Evolutionary conservation across 768 basidiomycete species (phyloP).

Genomic region (Exsudoporus frostii): DNA sequence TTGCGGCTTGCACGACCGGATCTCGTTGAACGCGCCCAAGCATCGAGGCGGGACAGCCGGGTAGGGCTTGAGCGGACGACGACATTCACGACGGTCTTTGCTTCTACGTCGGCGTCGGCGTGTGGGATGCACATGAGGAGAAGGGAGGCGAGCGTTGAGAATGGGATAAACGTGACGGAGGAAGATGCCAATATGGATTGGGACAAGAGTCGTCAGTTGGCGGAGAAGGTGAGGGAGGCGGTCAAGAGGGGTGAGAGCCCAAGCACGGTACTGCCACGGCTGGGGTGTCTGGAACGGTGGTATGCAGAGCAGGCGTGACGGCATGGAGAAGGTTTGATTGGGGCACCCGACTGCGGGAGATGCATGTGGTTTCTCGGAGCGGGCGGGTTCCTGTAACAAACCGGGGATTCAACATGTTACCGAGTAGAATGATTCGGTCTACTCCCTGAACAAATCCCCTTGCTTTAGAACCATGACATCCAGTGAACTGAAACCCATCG

Average conservation of each 20-base stretch:
- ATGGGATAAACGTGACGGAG: background rate
- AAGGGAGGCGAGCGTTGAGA: no score
- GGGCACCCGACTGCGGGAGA: background rate
- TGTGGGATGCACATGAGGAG: background rate
- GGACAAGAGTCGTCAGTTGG: constrained; percentile 26
- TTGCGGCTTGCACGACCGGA: constrained; percentile 45
- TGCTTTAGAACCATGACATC: constrained; percentile 3
- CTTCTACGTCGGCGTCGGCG: background rate
- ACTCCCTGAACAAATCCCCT: background rate
- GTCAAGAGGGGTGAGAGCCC: constrained; percentile 17
- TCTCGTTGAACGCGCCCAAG: constrained; percentile 31
- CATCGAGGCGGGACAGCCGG: constrained; percentile 20
- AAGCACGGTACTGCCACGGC: constrained; percentile 26
- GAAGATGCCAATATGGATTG: constrained; percentile 23
- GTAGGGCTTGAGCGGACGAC: background rate
- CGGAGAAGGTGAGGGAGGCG: constrained; percentile 20
- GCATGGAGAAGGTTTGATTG: background rate
- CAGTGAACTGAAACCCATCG: constrained; percentile 21
- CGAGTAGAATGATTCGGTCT: background rate
- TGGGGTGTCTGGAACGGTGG: constrained; percentile 22
- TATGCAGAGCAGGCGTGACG: constrained; percentile 2
- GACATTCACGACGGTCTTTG: background rate
- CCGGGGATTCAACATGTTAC: background rate
- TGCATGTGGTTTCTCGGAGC: background rate
- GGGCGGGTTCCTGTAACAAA: background rate